Base-by-base conservation (phyloP, 306 rosid genomes). In the Nissolia schottii region DNA sequence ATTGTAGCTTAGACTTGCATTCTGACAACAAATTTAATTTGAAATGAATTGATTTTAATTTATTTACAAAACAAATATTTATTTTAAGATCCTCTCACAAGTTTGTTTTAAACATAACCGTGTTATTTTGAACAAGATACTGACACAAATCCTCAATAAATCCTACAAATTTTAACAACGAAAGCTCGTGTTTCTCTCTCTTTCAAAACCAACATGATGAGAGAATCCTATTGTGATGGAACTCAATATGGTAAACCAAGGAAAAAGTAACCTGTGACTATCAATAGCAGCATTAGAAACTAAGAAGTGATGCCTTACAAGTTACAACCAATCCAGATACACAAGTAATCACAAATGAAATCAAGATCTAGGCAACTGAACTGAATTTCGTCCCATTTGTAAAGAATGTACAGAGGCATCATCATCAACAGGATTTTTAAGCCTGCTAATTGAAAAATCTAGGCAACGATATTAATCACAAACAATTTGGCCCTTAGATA, bases 361-460 rank as follows among this genome's bases (percentile, higher is more conserved):
- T 75, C 81, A 75, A 74, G 70, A 70, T 77, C 86, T 83, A 73
- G 71, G 59, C 75, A 67, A 83, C 90, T 82, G 73, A 67, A 83
- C 90, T 82, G 73, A 80, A 74, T 78, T 78, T 76, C 76, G 64
- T 73, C 87, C 87, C 79, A 84, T 83, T 70, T 51, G 85, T 87
- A 40, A 83, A 72, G 74, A 73, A 84, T 85, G 85, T 87, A 90
- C 88, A 90, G 72, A 79, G 84, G n/a, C n/a, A n/a, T n/a, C n/a
- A n/a, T n/a, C 85, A 86, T 81, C 85, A 58, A 45, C 81, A 67
- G 69, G 79, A 81, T 56, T 46, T n/a, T 75, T 66, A 67, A 3
- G 27, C 67, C 41, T 12, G 81, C 82, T 69, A 67, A 72, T 68
- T 45, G 69, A 73, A 68, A 75, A 84, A 83, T 69, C 84, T 75